These are phyloP conservation scores for Quercus phellos DNA, from an alignment of 331 rosid genomes.

Conservation along the genomic window DNA sequence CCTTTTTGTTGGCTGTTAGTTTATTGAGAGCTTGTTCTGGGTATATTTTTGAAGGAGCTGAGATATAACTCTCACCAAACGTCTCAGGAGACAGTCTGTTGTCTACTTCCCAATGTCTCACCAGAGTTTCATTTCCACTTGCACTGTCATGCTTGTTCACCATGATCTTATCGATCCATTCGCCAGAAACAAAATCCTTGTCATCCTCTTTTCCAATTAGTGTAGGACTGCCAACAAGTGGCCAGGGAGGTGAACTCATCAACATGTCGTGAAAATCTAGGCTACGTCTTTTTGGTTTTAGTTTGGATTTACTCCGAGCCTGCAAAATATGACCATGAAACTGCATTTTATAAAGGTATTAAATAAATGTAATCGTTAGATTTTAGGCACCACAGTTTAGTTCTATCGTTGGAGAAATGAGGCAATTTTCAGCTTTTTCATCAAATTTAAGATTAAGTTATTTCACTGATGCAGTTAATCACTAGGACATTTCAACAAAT, in stretches of 20 bases:
- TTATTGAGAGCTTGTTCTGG: constrained; percentile 23
- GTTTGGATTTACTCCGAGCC: constrained; percentile 35
- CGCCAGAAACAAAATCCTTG: constrained; percentile 52
- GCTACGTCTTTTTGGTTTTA: constrained; percentile 57
- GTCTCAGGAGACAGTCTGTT: constrained; percentile 38
- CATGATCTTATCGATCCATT: constrained; percentile 48
- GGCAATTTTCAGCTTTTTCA: not conserved
- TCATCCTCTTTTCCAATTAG: constrained; percentile 51
- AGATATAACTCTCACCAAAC: constrained; percentile 34
- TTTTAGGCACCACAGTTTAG: not conserved
- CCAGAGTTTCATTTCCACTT: constrained; percentile 48
- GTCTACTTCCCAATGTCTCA: constrained; percentile 60
- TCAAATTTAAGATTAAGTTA: not conserved
- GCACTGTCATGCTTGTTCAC: constrained; percentile 46
- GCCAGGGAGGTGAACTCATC: constrained; percentile 44
- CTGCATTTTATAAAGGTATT: not conserved
- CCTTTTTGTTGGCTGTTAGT: constrained; percentile 24
- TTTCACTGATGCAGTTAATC: not conserved
- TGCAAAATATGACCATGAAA: constrained; percentile 14
- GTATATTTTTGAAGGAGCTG: constrained; percentile 39
- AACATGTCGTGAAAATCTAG: constrained; percentile 65
- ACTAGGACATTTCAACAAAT: not conserved
- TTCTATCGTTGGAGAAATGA: not conserved
- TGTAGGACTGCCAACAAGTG: constrained; percentile 10
- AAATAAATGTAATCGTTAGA: not conserved